A percentile compares a stretch with the other conserved stretches of the same genome.
phyloP scores from a whole-genome alignment of 352 stramenopile species.

The Phytophthora idaei region DNA sequence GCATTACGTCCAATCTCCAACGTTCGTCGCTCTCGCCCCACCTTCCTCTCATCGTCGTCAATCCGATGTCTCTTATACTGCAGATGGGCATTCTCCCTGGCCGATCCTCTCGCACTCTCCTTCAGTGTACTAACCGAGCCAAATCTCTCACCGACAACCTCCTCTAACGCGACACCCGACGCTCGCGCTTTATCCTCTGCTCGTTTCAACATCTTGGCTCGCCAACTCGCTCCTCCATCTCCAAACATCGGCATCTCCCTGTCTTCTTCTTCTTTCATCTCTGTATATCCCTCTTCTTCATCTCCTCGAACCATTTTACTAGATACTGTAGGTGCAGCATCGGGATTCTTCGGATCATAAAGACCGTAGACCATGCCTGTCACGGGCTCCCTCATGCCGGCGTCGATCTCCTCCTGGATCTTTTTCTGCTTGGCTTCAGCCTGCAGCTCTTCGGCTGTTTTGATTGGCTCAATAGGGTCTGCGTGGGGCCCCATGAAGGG shows the following conservation, averaged over 20 bases:
- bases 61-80: constrained; percentile 64
- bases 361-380: constrained; percentile 81
- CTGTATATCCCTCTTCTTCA: constrained; percentile 13
- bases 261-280: constrained; percentile 10
- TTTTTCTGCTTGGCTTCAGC: constrained; percentile 60
- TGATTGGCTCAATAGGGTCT: constrained; percentile 32
- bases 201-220: constrained; percentile 82
- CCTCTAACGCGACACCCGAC: constrained; percentile 60
- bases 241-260: constrained; percentile 49
- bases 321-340: constrained; percentile 40
- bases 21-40: constrained; percentile 18
- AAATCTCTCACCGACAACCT: constrained; percentile 69
- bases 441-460: constrained; percentile 46
- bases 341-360: constrained; percentile 82
- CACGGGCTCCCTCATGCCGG: constrained; percentile 73
- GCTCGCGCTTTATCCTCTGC: constrained; percentile 62
- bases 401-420: constrained; percentile 78
- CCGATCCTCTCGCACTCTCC: constrained; percentile 53
- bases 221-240: constrained; percentile 83
- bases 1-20: constrained; percentile 58
- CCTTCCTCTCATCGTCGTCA: constrained; percentile 26
- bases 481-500: constrained; percentile 50
- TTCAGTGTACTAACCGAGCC: constrained; percentile 60
- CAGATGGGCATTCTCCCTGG: constrained; percentile 60
- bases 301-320: constrained; percentile 26